phyloP scores from a whole-genome alignment of 345 rosid species.

The Gossypium bickii region DNA sequence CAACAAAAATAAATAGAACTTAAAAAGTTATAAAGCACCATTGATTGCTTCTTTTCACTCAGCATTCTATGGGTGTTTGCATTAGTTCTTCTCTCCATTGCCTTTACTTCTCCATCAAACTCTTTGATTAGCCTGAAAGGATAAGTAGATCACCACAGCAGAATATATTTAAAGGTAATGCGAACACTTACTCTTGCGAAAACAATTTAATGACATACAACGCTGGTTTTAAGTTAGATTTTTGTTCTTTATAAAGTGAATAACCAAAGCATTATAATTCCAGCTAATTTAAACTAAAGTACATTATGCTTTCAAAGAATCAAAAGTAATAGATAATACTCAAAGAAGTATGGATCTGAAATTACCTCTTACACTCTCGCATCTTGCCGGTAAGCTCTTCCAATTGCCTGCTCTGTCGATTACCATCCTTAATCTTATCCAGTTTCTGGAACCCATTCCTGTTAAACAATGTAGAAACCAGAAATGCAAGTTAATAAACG shows the following conservation, averaged over 20 bases:
- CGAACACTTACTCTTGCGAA: background rate
- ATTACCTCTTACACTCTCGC: slow-evolving; percentile 92
- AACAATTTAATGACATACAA: background rate
- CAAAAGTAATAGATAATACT: background rate
- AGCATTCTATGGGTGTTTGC: slow-evolving; percentile 58
- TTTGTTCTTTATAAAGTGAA: background rate
- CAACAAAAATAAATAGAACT: background rate
- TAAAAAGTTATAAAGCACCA: slow-evolving; percentile 38
- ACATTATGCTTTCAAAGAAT: background rate
- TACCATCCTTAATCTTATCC: slow-evolving; percentile 91
- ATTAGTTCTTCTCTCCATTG: slow-evolving; percentile 60
- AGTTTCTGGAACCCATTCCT: slow-evolving; percentile 96
- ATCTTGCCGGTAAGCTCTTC: slow-evolving; percentile 94
- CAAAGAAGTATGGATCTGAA: background rate
- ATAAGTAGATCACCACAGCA: background rate
- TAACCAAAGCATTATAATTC: background rate
- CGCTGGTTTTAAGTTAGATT: background rate
- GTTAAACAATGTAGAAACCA: slow-evolving; percentile 10
- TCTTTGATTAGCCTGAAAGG: slow-evolving; percentile 86
- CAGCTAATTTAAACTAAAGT: background rate
- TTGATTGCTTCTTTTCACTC: slow-evolving; percentile 79
- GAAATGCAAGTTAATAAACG: background rate
- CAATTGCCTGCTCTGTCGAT: slow-evolving; percentile 84
- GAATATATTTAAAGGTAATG: background rate
- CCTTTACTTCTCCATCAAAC: slow-evolving; percentile 77